phyloP scores from a whole-genome alignment of 1,139 yeast genomes.

The Blastobotrys serpentis region DNA sequence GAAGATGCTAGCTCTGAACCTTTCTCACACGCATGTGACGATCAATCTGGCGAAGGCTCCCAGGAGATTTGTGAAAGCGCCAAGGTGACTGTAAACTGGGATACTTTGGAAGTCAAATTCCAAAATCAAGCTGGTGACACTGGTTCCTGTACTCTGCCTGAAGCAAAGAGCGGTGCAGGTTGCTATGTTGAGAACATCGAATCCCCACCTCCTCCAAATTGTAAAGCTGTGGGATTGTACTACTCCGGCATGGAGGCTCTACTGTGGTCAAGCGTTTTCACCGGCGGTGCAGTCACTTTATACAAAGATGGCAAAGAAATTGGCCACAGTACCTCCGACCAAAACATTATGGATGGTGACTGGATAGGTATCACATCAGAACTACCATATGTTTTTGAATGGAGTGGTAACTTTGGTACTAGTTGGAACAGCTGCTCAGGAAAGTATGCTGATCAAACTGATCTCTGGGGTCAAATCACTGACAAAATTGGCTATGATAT shows the following conservation, averaged over 20 bases:
- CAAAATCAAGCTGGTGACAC: constrained; percentile 1
- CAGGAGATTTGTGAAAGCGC: background rate
- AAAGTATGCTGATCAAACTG: background rate
- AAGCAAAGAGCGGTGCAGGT: background rate
- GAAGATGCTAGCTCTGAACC: background rate
- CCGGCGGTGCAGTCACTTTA: background rate
- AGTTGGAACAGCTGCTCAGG: background rate
- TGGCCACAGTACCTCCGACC: background rate
- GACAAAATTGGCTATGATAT: background rate
- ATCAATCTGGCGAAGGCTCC: background rate
- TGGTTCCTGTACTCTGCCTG: background rate
- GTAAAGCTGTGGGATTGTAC: background rate
- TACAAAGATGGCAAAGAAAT: background rate
- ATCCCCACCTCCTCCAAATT: background rate
- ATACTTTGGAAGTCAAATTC: background rate
- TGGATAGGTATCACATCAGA: background rate
- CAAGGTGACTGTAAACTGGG: constrained; percentile 1
- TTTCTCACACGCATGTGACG: background rate
- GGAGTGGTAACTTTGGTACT: background rate
- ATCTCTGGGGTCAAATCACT: constrained; percentile 2
- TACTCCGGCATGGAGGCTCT: constrained; percentile 1
- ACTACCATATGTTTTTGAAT: background rate
- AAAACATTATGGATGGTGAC: background rate
- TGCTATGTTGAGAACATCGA: background rate
- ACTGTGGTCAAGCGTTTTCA: background rate